A percentile compares a stretch with the other conserved stretches of the same genome.
Conservation (phyloP, 2,329 filamentous ascomycete species). For the Beauveria rudraprayagi region DNA sequence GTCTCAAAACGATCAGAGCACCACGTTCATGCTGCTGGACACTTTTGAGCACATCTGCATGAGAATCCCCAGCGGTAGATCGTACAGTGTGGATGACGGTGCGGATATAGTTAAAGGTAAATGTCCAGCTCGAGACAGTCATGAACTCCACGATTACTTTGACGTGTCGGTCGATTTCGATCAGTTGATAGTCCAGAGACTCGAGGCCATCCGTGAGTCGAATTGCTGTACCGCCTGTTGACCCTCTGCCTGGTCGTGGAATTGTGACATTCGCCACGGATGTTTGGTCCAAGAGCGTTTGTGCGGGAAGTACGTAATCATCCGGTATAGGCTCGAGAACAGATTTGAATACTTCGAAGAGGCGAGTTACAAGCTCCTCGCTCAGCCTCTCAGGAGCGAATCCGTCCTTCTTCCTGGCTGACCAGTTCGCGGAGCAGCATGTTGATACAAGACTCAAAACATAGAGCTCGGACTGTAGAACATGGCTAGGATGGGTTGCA, state of each 20-base stretch:
- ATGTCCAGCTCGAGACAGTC: constrained; percentile 55
- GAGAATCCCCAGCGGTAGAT: constrained; percentile 32
- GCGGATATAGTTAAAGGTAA: constrained; percentile 51
- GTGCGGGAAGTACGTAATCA: constrained; percentile 45
- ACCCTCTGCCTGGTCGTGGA: constrained; percentile 18
- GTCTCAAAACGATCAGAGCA: constrained; percentile 46
- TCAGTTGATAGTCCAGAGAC: constrained; percentile 26
- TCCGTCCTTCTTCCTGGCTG: constrained; percentile 21
- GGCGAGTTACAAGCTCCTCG: constrained; percentile 42
- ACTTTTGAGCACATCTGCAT: constrained; percentile 26
- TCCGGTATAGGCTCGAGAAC: constrained; percentile 54
- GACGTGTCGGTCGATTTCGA: constrained; percentile 46
- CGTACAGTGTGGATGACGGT: constrained; percentile 44
- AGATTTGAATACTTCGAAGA: constrained; percentile 47
- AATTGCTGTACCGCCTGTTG: neutral
- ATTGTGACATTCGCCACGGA: constrained; percentile 30
- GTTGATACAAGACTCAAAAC: constrained; percentile 56
- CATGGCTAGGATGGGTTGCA: constrained; percentile 47
- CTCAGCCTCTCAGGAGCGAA: constrained; percentile 29
- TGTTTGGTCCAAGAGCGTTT: constrained; percentile 48
- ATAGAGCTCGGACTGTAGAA: constrained; percentile 57
- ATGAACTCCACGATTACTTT: constrained; percentile 54
- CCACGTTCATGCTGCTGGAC: constrained; percentile 42
- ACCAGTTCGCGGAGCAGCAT: constrained; percentile 56
- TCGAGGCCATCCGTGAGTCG: neutral